These are phyloP conservation scores for Nothophoma quercina DNA, from an alignment of 2,329 filamentous ascomycete genomes.

Conservation along the genomic window DNA sequence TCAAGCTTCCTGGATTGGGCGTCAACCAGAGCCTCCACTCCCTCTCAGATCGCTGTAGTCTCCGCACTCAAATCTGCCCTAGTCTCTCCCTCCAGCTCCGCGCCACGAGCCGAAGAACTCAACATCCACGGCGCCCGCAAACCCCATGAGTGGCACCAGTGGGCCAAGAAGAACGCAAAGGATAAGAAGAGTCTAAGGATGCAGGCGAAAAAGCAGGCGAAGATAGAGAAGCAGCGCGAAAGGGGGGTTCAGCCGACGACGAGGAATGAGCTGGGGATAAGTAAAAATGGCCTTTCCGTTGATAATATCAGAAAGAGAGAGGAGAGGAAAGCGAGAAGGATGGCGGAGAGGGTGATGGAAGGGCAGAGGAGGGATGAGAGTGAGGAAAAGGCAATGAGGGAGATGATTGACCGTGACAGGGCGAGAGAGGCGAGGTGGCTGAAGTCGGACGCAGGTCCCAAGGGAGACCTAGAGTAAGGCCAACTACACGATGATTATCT, in stretches of 20 bases:
- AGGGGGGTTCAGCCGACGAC: not conserved
- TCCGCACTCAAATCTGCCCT: too few relatives aligned
- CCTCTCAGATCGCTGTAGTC: too few relatives aligned
- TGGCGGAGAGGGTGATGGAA: not conserved
- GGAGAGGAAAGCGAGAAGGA: not conserved
- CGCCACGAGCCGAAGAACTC: not conserved
- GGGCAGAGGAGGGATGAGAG: not conserved
- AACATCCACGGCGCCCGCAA: too few relatives aligned
- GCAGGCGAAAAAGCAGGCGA: not conserved
- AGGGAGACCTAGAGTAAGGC: too few relatives aligned
- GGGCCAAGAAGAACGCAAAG: constrained; percentile 12
- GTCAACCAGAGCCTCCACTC: too few relatives aligned
- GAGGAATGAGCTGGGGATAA: not conserved
- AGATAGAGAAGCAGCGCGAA: not conserved
- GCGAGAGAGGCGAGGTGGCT: constrained; percentile 2
- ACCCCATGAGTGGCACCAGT: constrained; percentile 8
- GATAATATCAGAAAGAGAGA: not conserved
- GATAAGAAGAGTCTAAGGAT: not conserved
- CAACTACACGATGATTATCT: too few relatives aligned
- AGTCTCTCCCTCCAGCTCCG: too few relatives aligned
- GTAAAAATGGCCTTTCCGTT: not conserved
- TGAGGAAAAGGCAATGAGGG: not conserved
- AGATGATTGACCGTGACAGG: constrained; percentile 1
- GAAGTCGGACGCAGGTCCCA: too few relatives aligned
- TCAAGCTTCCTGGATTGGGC: too few relatives aligned